A percentile compares a stretch with the other conserved stretches of the same genome.
Evolutionary conservation across 495 filamentous ascomycete genomes (phyloP).

Genomic region (Filosporella fistucella): DNA sequence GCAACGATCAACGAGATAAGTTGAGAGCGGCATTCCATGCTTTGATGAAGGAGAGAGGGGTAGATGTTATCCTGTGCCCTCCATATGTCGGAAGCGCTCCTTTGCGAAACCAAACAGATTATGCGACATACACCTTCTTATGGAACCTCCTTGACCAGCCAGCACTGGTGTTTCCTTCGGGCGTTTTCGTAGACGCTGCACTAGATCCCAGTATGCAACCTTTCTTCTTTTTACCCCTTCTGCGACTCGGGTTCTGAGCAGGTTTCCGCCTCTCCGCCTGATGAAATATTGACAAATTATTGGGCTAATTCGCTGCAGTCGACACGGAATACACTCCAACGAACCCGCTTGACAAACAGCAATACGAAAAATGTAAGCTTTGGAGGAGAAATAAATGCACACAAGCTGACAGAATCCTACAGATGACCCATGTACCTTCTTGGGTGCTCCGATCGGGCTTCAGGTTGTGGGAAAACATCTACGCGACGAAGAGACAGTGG

Average conservation of each 20-base stretch:
- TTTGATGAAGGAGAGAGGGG: slow-evolving; percentile 22
- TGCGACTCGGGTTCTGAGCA: no score
- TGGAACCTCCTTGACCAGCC: slow-evolving; percentile 15
- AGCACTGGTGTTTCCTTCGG: slow-evolving; percentile 8
- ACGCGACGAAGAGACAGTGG: slow-evolving; percentile 39
- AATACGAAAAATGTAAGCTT: slow-evolving; percentile 1
- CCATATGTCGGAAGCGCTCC: slow-evolving; percentile 11
- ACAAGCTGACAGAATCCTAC: not conserved
- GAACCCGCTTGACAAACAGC: slow-evolving; percentile 2
- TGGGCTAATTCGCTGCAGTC: no score
- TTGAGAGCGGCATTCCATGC: slow-evolving; percentile 14
- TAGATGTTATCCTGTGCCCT: slow-evolving; percentile 12
- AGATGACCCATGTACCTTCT: not conserved
- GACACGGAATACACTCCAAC: not conserved
- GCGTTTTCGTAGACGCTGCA: not conserved
- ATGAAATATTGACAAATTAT: no score
- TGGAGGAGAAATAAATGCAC: no score
- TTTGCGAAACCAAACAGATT: not conserved
- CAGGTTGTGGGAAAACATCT: slow-evolving; percentile 35
- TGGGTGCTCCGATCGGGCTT: slow-evolving; percentile 20
- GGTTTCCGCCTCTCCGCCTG: no score
- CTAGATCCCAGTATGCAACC: slow-evolving; percentile 5
- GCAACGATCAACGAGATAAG: slow-evolving; percentile 15
- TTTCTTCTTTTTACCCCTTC: no score
- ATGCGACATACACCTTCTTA: slow-evolving; percentile 8